Evolutionary conservation across 1,284 basidiomycete species (phyloP).

Genomic region (Lentinula novae-zelandiae): DNA sequence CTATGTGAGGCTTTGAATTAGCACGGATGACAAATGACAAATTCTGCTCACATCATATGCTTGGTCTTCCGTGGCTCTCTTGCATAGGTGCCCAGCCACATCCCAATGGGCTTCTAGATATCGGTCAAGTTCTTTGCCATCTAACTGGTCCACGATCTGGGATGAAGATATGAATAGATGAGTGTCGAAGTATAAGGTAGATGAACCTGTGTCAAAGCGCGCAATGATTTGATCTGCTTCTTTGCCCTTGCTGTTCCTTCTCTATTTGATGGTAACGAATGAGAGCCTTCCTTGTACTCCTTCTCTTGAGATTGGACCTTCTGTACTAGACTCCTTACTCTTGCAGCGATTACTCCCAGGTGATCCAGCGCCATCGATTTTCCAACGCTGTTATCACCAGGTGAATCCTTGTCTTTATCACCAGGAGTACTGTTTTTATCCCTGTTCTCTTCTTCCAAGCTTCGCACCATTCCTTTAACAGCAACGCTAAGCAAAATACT

Average conservation of each 20-base stretch:
- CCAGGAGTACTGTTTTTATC: constrained; percentile 24
- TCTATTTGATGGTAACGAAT: not conserved
- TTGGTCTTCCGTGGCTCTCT: constrained; percentile 71
- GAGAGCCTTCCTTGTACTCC: constrained; percentile 22
- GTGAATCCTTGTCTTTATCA: not conserved
- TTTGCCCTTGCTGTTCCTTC: not conserved
- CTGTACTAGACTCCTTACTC: constrained; percentile 60
- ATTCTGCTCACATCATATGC: constrained; percentile 60
- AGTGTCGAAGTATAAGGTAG: not conserved
- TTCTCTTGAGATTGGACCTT: constrained; percentile 41
- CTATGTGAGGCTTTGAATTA: constrained; percentile 31
- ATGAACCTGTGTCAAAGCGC: constrained; percentile 68
- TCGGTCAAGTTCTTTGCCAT: constrained; percentile 50
- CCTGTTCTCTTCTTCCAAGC: constrained; percentile 28
- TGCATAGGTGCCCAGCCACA: constrained; percentile 61
- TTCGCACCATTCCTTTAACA: constrained; percentile 79
- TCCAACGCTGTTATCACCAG: constrained; percentile 71
- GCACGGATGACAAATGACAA: constrained; percentile 3
- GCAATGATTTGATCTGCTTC: constrained; percentile 29
- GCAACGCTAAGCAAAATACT: constrained; percentile 75
- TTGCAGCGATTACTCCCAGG: constrained; percentile 86
- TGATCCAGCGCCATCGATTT: constrained; percentile 91
- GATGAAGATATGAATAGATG: not conserved
- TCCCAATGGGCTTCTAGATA: constrained; percentile 61
- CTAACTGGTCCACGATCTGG: constrained; percentile 55